A percentile compares a stretch with the other conserved stretches of the same genome.
Evolutionary conservation across 2,329 filamentous ascomycete genomes (phyloP).

Genomic region (Fusarium sp.): DNA sequence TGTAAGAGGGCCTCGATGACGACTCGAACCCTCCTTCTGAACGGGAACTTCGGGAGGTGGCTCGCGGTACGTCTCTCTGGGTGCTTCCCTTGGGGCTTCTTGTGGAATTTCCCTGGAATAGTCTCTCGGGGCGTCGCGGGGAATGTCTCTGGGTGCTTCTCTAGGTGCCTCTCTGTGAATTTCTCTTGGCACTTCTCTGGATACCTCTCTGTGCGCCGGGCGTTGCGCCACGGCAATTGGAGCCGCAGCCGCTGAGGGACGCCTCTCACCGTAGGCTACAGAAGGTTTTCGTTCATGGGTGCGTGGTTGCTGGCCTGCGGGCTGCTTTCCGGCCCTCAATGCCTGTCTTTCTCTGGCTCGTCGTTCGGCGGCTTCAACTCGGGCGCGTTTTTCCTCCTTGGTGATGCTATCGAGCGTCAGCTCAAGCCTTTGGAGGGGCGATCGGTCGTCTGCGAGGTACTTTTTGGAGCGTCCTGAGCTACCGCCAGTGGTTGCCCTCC

Average conservation of each 20-base stretch:
- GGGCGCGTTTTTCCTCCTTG: constrained; percentile 93
- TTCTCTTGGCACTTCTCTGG: constrained; percentile 22
- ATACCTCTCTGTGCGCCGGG: constrained; percentile 26
- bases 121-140: constrained; percentile 22
- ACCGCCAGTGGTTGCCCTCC: constrained; percentile 54
- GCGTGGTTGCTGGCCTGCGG: constrained; percentile 32
- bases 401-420: constrained; percentile 91
- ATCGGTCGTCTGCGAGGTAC: constrained; percentile 82
- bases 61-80: constrained; percentile 33
- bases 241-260: constrained; percentile 23
- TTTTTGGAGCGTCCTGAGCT: constrained; percentile 63
- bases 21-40: constrained; percentile 32
- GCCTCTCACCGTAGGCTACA: constrained; percentile 29
- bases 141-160: constrained; percentile 24
- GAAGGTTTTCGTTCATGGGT: constrained; percentile 42
- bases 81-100: constrained; percentile 24
- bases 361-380: constrained; percentile 84
- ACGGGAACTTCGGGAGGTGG: constrained; percentile 26
- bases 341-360: constrained; percentile 73
- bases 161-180: constrained; percentile 3
- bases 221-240: constrained; percentile 27
- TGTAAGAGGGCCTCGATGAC: constrained; percentile 33
- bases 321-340: constrained; percentile 47
- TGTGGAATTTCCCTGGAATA: constrained; percentile 18
- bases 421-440: constrained; percentile 93